Evolutionary conservation across 345 rosid species (phyloP).

Genomic region (Gossypium rotundifolium): DNA sequence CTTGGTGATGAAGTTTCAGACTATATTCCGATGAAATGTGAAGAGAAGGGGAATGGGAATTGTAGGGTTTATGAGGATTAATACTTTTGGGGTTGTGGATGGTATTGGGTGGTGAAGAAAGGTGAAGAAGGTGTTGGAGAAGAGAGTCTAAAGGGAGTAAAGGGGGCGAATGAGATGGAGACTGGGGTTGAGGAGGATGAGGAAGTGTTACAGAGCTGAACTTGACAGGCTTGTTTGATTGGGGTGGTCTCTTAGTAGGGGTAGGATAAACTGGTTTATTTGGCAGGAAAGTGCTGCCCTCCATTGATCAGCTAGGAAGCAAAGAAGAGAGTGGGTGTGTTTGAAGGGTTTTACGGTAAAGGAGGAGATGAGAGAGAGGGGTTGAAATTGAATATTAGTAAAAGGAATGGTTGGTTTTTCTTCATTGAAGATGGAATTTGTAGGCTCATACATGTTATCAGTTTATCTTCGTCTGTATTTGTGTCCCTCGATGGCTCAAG

Average conservation of each 20-base stretch:
- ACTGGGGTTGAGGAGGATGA: slow-evolving; percentile 26
- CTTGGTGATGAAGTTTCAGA: slow-evolving; percentile 23
- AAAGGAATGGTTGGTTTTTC: neutral
- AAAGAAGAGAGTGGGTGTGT: neutral
- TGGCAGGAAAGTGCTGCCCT: slow-evolving; percentile 56
- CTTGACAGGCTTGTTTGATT: slow-evolving; percentile 36
- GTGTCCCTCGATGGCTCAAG: neutral
- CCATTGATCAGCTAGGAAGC: slow-evolving; percentile 33
- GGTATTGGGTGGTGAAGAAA: slow-evolving; percentile 41
- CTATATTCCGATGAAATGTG: slow-evolving; percentile 25
- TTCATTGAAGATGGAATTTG: neutral
- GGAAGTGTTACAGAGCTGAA: slow-evolving; percentile 62
- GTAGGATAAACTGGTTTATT: slow-evolving; percentile 48
- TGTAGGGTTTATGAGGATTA: slow-evolving; percentile 10
- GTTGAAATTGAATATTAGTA: neutral
- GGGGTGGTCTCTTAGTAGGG: slow-evolving; percentile 33
- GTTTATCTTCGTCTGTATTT: neutral
- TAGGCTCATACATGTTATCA: neutral
- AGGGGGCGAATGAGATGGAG: slow-evolving; percentile 35
- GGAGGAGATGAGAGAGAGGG: neutral
- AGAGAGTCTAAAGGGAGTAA: slow-evolving; percentile 62
- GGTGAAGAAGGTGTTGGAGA: slow-evolving; percentile 68
- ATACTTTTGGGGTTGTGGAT: slow-evolving; percentile 6
- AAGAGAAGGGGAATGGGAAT: slow-evolving; percentile 40
- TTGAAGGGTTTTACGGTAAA: neutral